Percentiles rank a stretch among this genome's conserved stretches.
These are phyloP conservation scores for Coriolopsis trogii DNA, from an alignment of 1,284 basidiomycete genomes.

Conservation along the genomic window DNA sequence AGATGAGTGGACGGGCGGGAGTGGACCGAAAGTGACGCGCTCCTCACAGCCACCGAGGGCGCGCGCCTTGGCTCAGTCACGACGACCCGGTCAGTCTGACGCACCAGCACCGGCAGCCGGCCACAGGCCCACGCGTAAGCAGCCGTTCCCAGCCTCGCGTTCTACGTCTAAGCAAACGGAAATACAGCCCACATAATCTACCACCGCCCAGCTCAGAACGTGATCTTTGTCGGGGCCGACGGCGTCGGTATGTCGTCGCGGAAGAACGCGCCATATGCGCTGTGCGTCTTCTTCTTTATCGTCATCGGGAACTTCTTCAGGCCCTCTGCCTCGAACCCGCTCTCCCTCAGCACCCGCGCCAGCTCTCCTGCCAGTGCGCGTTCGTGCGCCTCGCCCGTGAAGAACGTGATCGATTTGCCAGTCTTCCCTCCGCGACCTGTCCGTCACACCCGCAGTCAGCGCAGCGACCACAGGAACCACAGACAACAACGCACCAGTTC, in stretches of 20 bases:
- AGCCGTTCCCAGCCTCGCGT: not conserved
- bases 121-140: no score
- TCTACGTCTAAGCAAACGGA: not conserved
- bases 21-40: not conserved
- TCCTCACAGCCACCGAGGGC: conserved; percentile 4
- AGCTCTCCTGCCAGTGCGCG: conserved; percentile 91
- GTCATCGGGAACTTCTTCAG: conserved; percentile 94
- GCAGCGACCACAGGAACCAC: not conserved
- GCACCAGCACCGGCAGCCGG: no score
- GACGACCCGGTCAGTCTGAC: no score
- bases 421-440: conserved; percentile 87
- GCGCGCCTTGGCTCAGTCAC: no score
- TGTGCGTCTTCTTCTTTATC: conserved; percentile 94
- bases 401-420: conserved; percentile 96
- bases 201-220: conserved; percentile 49
- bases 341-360: conserved; percentile 89
- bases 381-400: conserved; percentile 89
- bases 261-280: conserved; percentile 85
- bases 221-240: conserved; percentile 87
- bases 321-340: conserved; percentile 78
- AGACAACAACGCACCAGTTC: conserved; percentile 62
- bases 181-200: not conserved
- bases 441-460: conserved; percentile 15
- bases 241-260: conserved; percentile 77
- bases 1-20: not conserved